A percentile compares a stretch with the other conserved stretches of the same genome.
Evolutionary conservation across 345 rosid genomes (phyloP).

Genomic region (Arabis alpina): DNA sequence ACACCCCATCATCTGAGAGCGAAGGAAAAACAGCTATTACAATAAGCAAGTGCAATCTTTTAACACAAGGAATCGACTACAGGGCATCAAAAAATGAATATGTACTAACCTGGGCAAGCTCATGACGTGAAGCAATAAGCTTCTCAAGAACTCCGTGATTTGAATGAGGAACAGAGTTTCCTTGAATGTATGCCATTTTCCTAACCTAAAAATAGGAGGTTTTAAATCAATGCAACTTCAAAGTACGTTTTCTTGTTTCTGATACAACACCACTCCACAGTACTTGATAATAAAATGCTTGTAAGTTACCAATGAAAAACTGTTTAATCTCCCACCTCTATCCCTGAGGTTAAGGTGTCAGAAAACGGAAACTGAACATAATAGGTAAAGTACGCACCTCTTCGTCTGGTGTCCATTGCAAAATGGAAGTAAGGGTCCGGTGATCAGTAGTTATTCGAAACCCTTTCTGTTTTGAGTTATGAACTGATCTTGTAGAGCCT

Average conservation of each 20-base stretch:
- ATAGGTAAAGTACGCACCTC: conserved; percentile 55
- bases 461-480: conserved; percentile 59
- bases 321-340: background rate
- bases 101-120: conserved; percentile 77
- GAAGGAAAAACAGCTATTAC: conserved; percentile 5
- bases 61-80: background rate
- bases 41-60: conserved; percentile 13
- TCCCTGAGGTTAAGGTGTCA: background rate
- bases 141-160: conserved; percentile 77
- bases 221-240: background rate
- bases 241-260: background rate
- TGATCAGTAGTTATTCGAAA: conserved; percentile 69
- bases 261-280: conserved; percentile 1
- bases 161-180: conserved; percentile 77
- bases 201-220: conserved; percentile 61
- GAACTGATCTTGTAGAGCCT: conserved; percentile 47
- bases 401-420: conserved; percentile 82
- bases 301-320: background rate
- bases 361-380: background rate
- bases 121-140: conserved; percentile 79
- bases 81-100: conserved; percentile 18
- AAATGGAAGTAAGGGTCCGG: conserved; percentile 58
- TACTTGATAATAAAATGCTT: background rate
- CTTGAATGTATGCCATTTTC: conserved; percentile 70
- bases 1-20: conserved; percentile 70